Evolutionary conservation across 148 eudicot species (phyloP), one percentile per base, ranked within the genome.

Genomic region (Vaccinium myrtillus): DNA sequence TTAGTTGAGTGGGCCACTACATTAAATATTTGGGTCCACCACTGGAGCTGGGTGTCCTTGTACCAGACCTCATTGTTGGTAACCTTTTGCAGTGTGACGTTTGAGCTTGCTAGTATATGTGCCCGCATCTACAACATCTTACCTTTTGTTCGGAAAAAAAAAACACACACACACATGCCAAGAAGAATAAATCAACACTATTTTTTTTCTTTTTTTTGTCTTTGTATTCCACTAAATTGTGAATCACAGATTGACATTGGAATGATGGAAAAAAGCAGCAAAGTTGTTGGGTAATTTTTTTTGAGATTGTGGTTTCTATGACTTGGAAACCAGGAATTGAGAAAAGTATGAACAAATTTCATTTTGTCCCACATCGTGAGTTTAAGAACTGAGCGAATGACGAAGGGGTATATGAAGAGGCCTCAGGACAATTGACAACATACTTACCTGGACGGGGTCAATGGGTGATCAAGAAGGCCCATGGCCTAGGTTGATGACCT

Each of bases 381-480:
- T 27, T 15, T 12, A 25, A 3, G 73, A 25, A 27, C 36, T 25
- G 36, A 27, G 16, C 4, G 73, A 27, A 25, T 5, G 9, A 11
- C 5, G 73, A 15, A 67, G 73, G 36, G 73, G 15, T 67, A 67
- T 27, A 67, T 11, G n/a, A 25, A 11, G 5, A 27, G 16, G 2
- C 39, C 0, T 23, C 7, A 11, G 39, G 74, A 32, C 8, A 69
- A 25, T 4, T 1, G 2, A 1, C 19, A 78, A 84, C 90, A 87
- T 90, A 92, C 93, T 90, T 92, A 91, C 95, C 95, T 92, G 95
- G 95, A 92, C 92, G 92, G 93, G 93, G 92, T 90, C 82, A 55
- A 86, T 91, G 93, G 90, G 88, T 11, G 87, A 91, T 92, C 95
- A 90, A 50, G 69, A 87, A 89, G 91, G 86, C 87, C 90, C 91